Evolutionary conservation across 1,139 yeast genomes (phyloP), one percentile per base, ranked within the genome.

Genomic region (Hyphopichia fennica): DNA sequence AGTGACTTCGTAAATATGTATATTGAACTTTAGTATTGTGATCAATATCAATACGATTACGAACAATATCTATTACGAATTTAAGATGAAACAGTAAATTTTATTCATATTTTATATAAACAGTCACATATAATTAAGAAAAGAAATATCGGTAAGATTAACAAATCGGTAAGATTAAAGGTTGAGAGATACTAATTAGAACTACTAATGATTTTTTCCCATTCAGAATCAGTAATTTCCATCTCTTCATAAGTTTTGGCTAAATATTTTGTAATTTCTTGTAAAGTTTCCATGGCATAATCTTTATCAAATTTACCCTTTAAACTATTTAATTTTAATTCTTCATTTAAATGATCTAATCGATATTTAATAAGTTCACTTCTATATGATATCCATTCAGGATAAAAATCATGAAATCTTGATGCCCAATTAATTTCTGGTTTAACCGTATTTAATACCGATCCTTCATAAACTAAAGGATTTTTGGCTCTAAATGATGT

Each of bases 171-270:
- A n/a, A n/a, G n/a, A n/a, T n/a, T n/a, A n/a, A n/a, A n/a, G n/a
- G n/a, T n/a, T n/a, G n/a, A n/a, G n/a, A n/a, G n/a, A n/a, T n/a
- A n/a, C n/a, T n/a, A n/a, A n/a, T n/a, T n/a, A n/a, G n/a, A n/a
- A n/a, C n/a, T n/a, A n/a, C n/a, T n/a, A 22, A 30, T 14, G 13
- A 38, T 33, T n/a, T 35, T 18, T 15, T 15, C 33, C 34, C 34
- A 22, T 15, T 41, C 69, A 46, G 66, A 71, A 14, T 57, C 66
- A 35, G 62, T 54, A 25, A 69, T 67, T 44, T 66, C 69, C 79
- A 77, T 77, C 45, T 77, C 80, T 39, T 62, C 65, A 62, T 75
- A 73, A 2, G 81, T 75, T 18, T 57, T 55, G 15, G 48, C 52
- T 37, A 70, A 55, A 49, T 76, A 78, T 2, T 52, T 55, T 41